These are phyloP conservation scores for Phlegmacium glaucopus DNA, from an alignment of 768 basidiomycete species.

Conservation along the genomic window DNA sequence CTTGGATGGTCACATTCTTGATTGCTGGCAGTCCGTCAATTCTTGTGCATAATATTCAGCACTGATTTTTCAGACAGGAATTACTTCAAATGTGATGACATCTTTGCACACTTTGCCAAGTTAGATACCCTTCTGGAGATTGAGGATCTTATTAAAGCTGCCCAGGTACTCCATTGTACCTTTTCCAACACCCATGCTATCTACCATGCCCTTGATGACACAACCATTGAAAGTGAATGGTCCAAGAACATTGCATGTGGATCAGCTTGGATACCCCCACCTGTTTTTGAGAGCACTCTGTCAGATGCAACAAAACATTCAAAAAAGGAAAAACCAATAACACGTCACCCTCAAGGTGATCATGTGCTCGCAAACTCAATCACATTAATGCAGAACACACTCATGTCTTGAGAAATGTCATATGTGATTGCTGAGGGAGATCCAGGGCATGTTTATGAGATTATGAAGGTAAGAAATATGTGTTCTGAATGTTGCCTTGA, in stretches of 20 bases:
- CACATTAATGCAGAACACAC: constrained; percentile 18
- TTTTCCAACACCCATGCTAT: neutral
- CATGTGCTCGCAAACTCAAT: constrained; percentile 22
- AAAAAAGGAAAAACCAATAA: neutral
- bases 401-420: constrained; percentile 23
- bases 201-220: constrained; percentile 5
- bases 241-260: constrained; percentile 1
- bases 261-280: neutral
- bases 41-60: neutral
- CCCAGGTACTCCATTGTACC: neutral
- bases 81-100: neutral
- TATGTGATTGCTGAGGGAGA: constrained; percentile 29
- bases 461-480: constrained; percentile 21
- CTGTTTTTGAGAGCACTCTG: neutral
- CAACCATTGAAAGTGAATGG: constrained; percentile 1
- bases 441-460: constrained; percentile 27
- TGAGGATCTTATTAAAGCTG: neutral
- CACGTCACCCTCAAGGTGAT: constrained; percentile 14
- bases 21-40: neutral
- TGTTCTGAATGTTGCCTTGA: neutral
- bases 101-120: neutral
- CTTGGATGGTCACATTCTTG: too few species aligned
- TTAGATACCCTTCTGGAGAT: neutral
- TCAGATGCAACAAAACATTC: neutral
- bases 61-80: too few species aligned